Evolutionary conservation across 345 rosid species (phyloP), one percentile per base, ranked within the genome.

Genomic region (Dimocarpus longan): DNA sequence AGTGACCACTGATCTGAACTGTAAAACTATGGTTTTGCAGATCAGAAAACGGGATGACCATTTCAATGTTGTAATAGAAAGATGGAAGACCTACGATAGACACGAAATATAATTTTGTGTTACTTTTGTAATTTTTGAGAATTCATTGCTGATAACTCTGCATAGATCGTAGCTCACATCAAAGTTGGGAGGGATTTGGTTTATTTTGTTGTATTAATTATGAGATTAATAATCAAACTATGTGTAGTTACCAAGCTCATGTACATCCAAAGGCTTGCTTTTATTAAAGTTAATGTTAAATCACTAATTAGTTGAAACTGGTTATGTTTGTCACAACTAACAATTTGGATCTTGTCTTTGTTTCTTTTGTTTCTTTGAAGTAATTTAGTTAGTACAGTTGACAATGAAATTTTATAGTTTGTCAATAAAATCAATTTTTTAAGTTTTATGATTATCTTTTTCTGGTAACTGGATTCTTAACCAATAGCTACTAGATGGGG

Each of bases 51-150:
- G 93, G 67, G 88, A 86, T 68, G 84, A 82, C 11, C 79, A 80
- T 39, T 84, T 82, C 44, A 86, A 77, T 19, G 85, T 89, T 66
- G 89, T 85, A 46, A 86, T 91, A 75, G 93, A 88, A 82, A 88
- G 91, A 78, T 89, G 90, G 93, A 88, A 87, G 80, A 42, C 87
- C 16, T 91, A 88, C 40, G 89, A 89, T 28, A 85, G 85, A 10
- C 80, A 71, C 66, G 86, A 79, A 78, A 77, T 87, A 21, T 88
- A 77, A 82, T 37, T 32, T 52, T 71, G 44, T 26, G 5, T 40
- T 54, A 26, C 52, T 44, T 6, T 48, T 50, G 63, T 57, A 57
- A 57, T 18, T 57, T 57, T 21, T 57, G 63, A 57, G 7, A 57
- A 57, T 57, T 57, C 63, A 57, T 2, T 57, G 63, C 1, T 57